Evolutionary conservation across 2,329 filamentous ascomycete species (phyloP).

Genomic region (Botryotinia globosa): DNA sequence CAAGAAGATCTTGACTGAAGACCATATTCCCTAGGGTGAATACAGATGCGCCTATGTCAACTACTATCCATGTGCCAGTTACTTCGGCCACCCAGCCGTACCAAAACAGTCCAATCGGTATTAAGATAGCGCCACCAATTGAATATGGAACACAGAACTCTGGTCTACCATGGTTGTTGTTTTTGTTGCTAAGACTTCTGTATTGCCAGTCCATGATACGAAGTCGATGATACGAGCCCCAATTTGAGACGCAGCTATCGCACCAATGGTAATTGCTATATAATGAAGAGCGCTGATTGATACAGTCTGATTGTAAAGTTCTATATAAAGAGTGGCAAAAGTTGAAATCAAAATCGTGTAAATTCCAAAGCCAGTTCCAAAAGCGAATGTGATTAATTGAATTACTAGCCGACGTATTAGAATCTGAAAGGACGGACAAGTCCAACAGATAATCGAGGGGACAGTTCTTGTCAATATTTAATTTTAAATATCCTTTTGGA

Average conservation of each 20-base stretch:
- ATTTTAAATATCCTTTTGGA: not conserved
- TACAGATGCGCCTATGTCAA: not conserved
- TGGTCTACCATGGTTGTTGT: not conserved
- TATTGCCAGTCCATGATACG: not conserved
- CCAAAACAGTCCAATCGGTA: not conserved
- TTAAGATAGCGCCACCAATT: not conserved
- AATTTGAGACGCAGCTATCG: not conserved
- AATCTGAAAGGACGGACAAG: not conserved
- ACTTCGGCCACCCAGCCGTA: not conserved
- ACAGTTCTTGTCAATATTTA: not conserved
- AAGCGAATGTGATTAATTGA: not conserved
- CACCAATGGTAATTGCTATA: not conserved
- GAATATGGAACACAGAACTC: not conserved
- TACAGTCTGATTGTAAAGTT: not conserved
- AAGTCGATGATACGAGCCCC: not conserved
- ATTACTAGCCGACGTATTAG: not conserved
- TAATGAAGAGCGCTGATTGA: not conserved
- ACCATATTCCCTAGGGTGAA: not conserved
- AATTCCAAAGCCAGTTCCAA: not conserved
- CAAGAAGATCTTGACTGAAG: not conserved
- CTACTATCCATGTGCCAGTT: not conserved
- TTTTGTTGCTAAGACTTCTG: not conserved
- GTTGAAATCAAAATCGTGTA: not conserved
- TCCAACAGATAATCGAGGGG: not conserved
- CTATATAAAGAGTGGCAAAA: not conserved